Conservation (phyloP, 441 rosid genomes). For the Brassica hybrid region DNA sequence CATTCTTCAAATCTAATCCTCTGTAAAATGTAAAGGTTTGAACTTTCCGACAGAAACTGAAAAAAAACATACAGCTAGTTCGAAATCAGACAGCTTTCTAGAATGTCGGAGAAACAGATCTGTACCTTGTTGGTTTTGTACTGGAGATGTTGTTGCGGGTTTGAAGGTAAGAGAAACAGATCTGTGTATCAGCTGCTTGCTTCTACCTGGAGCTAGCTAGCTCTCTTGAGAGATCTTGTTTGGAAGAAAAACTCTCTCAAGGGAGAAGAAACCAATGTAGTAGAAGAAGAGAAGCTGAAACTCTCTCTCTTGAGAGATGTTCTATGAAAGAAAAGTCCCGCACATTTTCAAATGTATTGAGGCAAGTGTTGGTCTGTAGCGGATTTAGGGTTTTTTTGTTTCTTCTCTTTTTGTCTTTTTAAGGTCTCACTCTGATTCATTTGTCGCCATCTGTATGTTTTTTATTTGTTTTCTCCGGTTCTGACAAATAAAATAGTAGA, state of each 20-base stretch:
- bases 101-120: slow-evolving; percentile 35
- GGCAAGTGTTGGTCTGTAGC: slow-evolving; percentile 1
- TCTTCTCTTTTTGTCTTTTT: slow-evolving; percentile 12
- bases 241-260: neutral
- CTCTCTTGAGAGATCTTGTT: neutral
- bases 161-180: slow-evolving; percentile 22
- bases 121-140: slow-evolving; percentile 14
- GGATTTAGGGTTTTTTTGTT: slow-evolving; percentile 22
- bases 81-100: slow-evolving; percentile 3
- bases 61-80: neutral
- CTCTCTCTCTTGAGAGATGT: neutral
- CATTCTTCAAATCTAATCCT: slow-evolving; percentile 14
- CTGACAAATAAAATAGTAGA: slow-evolving; percentile 4
- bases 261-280: slow-evolving; percentile 19
- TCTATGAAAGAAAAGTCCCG: slow-evolving; percentile 24
- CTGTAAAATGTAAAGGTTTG: slow-evolving; percentile 8
- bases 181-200: slow-evolving; percentile 23
- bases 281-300: slow-evolving; percentile 8
- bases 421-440: slow-evolving; percentile 5
- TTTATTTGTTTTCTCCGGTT: slow-evolving; percentile 10
- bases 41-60: slow-evolving; percentile 5
- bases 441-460: slow-evolving; percentile 14
- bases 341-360: slow-evolving; percentile 27
- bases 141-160: slow-evolving; percentile 8
- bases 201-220: slow-evolving; percentile 11